Evolutionary conservation across 352 stramenopile species (phyloP).

Genomic region (Phytophthora nicotianae): DNA sequence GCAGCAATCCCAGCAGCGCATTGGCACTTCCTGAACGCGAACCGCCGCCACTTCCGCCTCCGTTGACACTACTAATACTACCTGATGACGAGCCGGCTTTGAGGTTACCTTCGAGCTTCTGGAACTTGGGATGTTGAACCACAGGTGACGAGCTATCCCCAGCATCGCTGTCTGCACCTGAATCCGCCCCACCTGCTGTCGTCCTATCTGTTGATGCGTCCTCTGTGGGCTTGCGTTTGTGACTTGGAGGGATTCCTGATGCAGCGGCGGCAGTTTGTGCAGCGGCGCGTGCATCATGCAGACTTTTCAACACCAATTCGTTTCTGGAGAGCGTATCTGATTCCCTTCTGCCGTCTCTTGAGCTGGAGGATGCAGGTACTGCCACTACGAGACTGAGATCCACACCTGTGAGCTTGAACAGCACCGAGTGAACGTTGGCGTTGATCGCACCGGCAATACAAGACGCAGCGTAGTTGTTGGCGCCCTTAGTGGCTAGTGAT

Average conservation of each 20-base stretch:
- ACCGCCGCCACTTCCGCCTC: constrained; percentile 32
- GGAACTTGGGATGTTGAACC: constrained; percentile 53
- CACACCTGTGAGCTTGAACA: constrained; percentile 83
- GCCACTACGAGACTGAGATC: constrained; percentile 60
- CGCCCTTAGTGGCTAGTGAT: constrained; percentile 65
- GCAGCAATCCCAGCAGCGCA: constrained; percentile 41
- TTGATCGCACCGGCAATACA: constrained; percentile 79
- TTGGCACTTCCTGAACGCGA: constrained; percentile 46
- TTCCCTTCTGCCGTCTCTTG: constrained; percentile 26
- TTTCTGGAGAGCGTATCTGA: constrained; percentile 58
- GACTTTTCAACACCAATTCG: constrained; percentile 56
- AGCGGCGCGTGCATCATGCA: constrained; percentile 42
- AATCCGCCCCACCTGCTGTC: constrained; percentile 22
- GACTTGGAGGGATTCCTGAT: constrained; percentile 29
- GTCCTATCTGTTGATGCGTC: constrained; percentile 29
- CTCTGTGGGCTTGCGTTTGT: constrained; percentile 65
- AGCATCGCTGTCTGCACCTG: constrained; percentile 34
- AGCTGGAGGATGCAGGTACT: constrained; percentile 22
- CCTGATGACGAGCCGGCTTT: constrained; percentile 55
- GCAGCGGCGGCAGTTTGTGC: constrained; percentile 9
- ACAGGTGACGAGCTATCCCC: constrained; percentile 31
- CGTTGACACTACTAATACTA: constrained; percentile 45
- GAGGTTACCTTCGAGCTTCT: constrained; percentile 50
- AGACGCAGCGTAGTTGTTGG: constrained; percentile 74
- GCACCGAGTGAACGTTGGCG: constrained; percentile 61